phyloP scores from a whole-genome alignment of 2,329 filamentous ascomycete genomes.

The Dactylellina leptospora region DNA sequence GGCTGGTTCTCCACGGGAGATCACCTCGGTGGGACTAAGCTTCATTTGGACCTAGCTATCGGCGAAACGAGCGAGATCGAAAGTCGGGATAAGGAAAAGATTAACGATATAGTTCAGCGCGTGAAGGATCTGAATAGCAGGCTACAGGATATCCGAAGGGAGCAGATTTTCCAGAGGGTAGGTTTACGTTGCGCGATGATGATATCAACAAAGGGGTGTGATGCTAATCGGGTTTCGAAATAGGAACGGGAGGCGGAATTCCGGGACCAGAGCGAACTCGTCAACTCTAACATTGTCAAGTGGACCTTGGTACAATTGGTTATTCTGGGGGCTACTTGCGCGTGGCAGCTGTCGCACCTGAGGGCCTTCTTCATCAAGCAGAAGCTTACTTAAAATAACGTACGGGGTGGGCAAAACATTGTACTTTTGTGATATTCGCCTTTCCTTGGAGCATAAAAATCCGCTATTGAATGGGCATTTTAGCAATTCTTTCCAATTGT shows the following conservation, averaged over 20 bases:
- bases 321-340: slow-evolving; percentile 85
- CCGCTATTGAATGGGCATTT: too few species aligned
- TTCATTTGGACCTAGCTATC: slow-evolving; percentile 89
- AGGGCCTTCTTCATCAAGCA: slow-evolving; percentile 99
- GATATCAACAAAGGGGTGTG: not conserved
- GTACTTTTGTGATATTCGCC: not conserved
- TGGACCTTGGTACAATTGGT: slow-evolving; percentile 93
- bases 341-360: slow-evolving; percentile 96
- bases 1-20: slow-evolving; percentile 74
- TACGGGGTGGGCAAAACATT: slow-evolving; percentile 7
- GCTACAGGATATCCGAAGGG: slow-evolving; percentile 85
- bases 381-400: slow-evolving; percentile 80
- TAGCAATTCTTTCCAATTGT: too few species aligned
- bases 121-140: slow-evolving; percentile 88
- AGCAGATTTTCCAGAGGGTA: slow-evolving; percentile 96
- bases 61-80: slow-evolving; percentile 94
- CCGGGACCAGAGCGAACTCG: slow-evolving; percentile 93
- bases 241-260: slow-evolving; percentile 98
- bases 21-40: slow-evolving; percentile 76
- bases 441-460: not conserved
- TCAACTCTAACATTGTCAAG: slow-evolving; percentile 87
- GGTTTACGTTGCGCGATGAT: slow-evolving; percentile 55
- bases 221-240: not conserved
- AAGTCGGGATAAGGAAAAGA: slow-evolving; percentile 90
- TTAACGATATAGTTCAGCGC: slow-evolving; percentile 85